Evolutionary conservation across 228 moss, liverwort and hornwort species (phyloP), one percentile per base, ranked within the genome.

Genomic region (Sphagnum magellanicum): DNA sequence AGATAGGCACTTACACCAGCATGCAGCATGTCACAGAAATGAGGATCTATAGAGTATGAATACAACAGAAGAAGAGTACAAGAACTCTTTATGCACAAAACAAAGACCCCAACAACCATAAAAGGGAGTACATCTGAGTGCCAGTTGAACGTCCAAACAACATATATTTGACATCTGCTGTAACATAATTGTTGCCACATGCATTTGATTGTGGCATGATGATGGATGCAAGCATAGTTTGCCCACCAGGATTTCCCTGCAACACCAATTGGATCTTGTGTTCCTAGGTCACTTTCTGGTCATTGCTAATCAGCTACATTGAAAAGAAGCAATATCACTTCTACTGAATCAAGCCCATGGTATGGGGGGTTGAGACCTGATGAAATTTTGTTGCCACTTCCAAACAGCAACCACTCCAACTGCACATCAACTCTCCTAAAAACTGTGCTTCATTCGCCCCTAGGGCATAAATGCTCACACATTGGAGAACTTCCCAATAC

Each of bases 191-290:
- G 68, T 74, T 80, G 70, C 67, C 74, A 81, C 78, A 82, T 8
- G 67, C 70, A 73, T 78, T 77, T n/a, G 92, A 77, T 61, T 88
- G 89, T 50, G 98, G 98, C 61, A 98, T 93, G 32, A 98, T 87
- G 10, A 94, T 98, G 70, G 98, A 98, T 67, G 94, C 98, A 67
- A 98, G 79, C 83, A 98, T 78, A 66, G 86, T 89, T 81, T 98
- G 98, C 64, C 98, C 94, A 71, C 94, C 98, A 71, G 86, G 87
- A 80, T 94, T 94, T 77, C 90, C 94, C 98, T 98, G 83, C 66
- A 76, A 32, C 32, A 32, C 32, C 32, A 32, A 32, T 32, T 32
- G 32, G 32, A 32, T 32, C 3, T 32, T 32, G 32, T 32, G 32
- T 32, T 32, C 32, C 32, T 32, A 32, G 32, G 32, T 32, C 32